phyloP scores from a whole-genome alignment of 2,329 filamentous ascomycete genomes.

The Ophiostoma quercus region DNA sequence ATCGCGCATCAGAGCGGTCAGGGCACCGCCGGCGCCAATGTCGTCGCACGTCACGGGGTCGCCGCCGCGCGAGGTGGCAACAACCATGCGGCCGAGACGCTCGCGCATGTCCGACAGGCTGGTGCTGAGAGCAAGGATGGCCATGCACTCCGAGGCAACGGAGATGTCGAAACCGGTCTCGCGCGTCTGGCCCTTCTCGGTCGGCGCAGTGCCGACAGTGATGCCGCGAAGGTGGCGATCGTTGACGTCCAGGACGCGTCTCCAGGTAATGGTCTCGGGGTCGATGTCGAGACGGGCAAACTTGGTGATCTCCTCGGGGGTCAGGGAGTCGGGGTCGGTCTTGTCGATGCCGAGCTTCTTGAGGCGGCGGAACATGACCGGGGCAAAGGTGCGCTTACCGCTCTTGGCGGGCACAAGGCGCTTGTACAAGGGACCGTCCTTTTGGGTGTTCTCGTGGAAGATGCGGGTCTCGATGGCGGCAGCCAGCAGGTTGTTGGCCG shows the following conservation, averaged over 20 bases:
- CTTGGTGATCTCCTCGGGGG: slow-evolving; percentile 75
- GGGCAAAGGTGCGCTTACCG: slow-evolving; percentile 78
- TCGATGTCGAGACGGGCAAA: slow-evolving; percentile 97
- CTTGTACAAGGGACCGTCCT: slow-evolving; percentile 79
- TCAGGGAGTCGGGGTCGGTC: slow-evolving; percentile 86
- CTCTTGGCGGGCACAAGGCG: slow-evolving; percentile 86
- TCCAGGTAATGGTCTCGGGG: slow-evolving; percentile 94
- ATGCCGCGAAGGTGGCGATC: slow-evolving; percentile 88
- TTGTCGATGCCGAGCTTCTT: slow-evolving; percentile 96
- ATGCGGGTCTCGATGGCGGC: slow-evolving; percentile 97
- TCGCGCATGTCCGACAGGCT: slow-evolving; percentile 84
- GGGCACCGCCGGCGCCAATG: slow-evolving; percentile 82
- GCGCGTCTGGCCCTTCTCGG: slow-evolving; percentile 82
- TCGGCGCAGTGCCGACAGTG: slow-evolving; percentile 80
- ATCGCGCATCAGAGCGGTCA: slow-evolving; percentile 94
- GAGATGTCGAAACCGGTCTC: slow-evolving; percentile 97
- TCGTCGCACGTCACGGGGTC: slow-evolving; percentile 96
- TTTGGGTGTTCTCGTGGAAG: slow-evolving; percentile 95
- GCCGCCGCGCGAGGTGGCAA: slow-evolving; percentile 77
- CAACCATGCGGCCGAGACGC: slow-evolving; percentile 89
- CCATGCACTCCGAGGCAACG: slow-evolving; percentile 97
- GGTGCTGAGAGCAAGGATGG: slow-evolving; percentile 89
- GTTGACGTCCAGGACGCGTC: slow-evolving; percentile 92
- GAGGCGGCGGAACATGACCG: slow-evolving; percentile 85
- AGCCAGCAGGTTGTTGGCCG: slow-evolving; percentile 93